phyloP scores from a whole-genome alignment of 2,329 filamentous ascomycete species.

The Leptographium lundbergii region DNA sequence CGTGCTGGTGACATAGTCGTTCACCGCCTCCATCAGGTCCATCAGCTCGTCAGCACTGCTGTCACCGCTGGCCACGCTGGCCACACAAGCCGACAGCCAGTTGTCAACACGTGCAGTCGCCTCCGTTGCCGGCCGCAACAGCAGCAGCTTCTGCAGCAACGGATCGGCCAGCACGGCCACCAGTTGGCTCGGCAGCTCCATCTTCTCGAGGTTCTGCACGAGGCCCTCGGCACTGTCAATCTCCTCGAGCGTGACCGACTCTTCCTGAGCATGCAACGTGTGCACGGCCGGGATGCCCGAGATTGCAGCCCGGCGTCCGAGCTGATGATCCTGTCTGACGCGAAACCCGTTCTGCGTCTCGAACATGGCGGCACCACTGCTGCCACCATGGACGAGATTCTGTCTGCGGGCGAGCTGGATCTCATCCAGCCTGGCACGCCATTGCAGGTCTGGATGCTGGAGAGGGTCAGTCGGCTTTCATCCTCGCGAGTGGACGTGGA shows the following conservation, averaged over 20 bases:
- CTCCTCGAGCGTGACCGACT: constrained; percentile 61
- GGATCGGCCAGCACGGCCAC: constrained; percentile 65
- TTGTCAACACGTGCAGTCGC: constrained; percentile 40
- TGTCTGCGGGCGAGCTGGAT: constrained; percentile 50
- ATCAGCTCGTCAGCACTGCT: constrained; percentile 31
- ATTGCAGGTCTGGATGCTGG: constrained; percentile 62
- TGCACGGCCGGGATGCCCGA: constrained; percentile 59
- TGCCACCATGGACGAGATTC: constrained; percentile 22
- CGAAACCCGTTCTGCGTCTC: constrained; percentile 44
- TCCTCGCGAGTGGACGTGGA: background rate
- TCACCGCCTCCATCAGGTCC: constrained; percentile 42
- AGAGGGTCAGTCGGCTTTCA: background rate
- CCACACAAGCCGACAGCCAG: constrained; percentile 45
- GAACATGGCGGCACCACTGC: constrained; percentile 10
- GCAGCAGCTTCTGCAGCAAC: constrained; percentile 63
- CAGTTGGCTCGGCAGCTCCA: constrained; percentile 72
- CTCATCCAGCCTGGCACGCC: constrained; percentile 53
- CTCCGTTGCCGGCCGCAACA: constrained; percentile 45
- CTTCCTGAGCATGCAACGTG: constrained; percentile 60
- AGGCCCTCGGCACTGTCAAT: constrained; percentile 60
- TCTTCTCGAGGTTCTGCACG: constrained; percentile 59
- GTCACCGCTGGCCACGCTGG: constrained; percentile 41
- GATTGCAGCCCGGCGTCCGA: constrained; percentile 28
- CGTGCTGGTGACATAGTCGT: constrained; percentile 40
- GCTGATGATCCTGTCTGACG: constrained; percentile 37